Evolutionary conservation across 23 red algal species (phyloP), one percentile per base, ranked within the genome.

Genomic region (Pyropia haitanensis): DNA sequence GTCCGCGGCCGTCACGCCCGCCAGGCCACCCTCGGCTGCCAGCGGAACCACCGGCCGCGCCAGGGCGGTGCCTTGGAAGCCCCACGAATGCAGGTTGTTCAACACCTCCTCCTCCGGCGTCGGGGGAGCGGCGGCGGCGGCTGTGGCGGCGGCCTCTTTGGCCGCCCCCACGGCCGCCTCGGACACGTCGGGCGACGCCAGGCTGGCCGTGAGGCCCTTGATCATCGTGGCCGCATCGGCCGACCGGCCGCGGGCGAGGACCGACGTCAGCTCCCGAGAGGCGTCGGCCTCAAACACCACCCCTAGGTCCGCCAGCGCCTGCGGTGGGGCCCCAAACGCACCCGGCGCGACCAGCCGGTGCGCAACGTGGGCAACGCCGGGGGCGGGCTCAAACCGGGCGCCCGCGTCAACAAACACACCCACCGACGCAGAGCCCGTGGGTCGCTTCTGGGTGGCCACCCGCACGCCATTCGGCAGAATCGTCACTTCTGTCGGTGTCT

Each of bases 271-370:
- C 51, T 98, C 94, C 46, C 94, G 85, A 14, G 85, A 83, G 0
- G 94, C 91, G 75, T 98, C 91, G 5, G 94, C 86, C 53, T 98
- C 91, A 50, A 98, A 82, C 62, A 91, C 86, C 24, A 82, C 87
- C 55, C 94, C 94, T 63, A 90, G 58, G 64, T 98, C 71, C 56
- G 91, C 94, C 17, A 91, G 80, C 27, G 84, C 82, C 70, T 60
- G 32, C 63, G 77, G 70, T 46, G 39, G 39, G 10, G 39, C 5
- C 13, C 39, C 39, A 18, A 85, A 32, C 53, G 59, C 63, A 27
- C 80, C 80, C 50, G 77, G 77, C 54, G 75, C 77, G 54, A 88
- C 64, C 31, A 98, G 65, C 49, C 91, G 91, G 67, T 98, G 94
- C 5, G 94, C 94, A 22, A 76, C 86, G 15, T 86, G 86, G 64